Conservation (phyloP, 2,329 filamentous ascomycete genomes). For the Alternaria brassicae region DNA sequence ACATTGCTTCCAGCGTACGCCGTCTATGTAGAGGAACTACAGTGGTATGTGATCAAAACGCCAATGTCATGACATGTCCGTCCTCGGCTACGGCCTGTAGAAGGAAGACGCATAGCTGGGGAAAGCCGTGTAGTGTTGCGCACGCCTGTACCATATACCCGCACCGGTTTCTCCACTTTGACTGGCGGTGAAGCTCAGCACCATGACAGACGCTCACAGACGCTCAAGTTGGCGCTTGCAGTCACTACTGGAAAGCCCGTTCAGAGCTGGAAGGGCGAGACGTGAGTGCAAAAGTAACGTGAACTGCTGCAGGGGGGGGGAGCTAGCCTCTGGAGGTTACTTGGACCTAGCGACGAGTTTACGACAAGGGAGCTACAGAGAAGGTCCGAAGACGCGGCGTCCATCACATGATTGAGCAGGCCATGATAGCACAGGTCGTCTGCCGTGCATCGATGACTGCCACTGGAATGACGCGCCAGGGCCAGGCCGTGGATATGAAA, state of each 20-base stretch:
- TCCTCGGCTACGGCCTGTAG: background rate
- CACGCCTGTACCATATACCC: slow-evolving; percentile 22
- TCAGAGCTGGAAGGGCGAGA: background rate
- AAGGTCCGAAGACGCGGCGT: slow-evolving; percentile 3
- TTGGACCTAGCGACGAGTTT: slow-evolving; percentile 1
- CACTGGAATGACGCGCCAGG: background rate
- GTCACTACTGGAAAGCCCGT: slow-evolving; percentile 23
- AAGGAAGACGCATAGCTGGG: background rate
- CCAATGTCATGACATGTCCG: slow-evolving; percentile 3
- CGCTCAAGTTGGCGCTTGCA: slow-evolving; percentile 18
- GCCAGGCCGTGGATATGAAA: slow-evolving; percentile 3
- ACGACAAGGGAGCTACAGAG: slow-evolving; percentile 1
- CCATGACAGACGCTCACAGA: slow-evolving; percentile 6
- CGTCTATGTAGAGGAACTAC: slow-evolving; percentile 18
- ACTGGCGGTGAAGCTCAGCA: slow-evolving; percentile 32
- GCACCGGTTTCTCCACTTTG: slow-evolving; percentile 26
- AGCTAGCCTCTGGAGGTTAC: background rate
- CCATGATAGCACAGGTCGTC: background rate
- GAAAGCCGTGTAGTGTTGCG: slow-evolving; percentile 13
- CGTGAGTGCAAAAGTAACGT: background rate
- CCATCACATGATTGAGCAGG: background rate
- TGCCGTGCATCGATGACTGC: background rate
- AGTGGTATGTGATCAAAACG: slow-evolving; percentile 9
- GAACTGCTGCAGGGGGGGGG: slow-evolving; percentile 1
- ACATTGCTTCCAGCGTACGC: slow-evolving; percentile 18